A percentile compares a stretch with the other conserved stretches of the same genome.
Evolutionary conservation across 331 rosid species (phyloP).

Genomic region (Erythrophleum ivorense): DNA sequence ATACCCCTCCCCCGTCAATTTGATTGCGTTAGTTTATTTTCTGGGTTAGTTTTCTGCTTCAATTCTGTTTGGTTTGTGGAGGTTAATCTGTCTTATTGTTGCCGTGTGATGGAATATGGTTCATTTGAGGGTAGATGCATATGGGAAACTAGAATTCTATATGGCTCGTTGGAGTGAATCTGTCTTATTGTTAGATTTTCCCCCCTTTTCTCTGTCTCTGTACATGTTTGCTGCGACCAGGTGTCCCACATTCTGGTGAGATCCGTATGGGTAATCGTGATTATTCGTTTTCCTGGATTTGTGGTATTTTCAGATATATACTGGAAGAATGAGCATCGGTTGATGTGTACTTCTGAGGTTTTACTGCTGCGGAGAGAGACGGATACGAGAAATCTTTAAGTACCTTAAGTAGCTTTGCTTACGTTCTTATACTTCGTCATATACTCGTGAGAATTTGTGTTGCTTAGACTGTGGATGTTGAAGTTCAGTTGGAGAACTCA

Average conservation of each 20-base stretch:
- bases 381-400: constrained; percentile 95
- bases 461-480: not conserved
- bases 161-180: too few relatives aligned
- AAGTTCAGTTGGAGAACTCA: constrained; percentile 19
- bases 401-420: constrained; percentile 26
- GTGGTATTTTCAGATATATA: constrained; percentile 69
- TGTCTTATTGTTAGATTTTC: not conserved
- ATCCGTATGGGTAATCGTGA: constrained; percentile 14
- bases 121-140: too few relatives aligned
- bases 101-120: too few relatives aligned
- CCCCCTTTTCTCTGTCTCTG: not conserved
- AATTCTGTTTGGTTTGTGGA: too few relatives aligned
- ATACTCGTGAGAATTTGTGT: not conserved
- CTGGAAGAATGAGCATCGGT: constrained; percentile 94
- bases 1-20: too few relatives aligned
- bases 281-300: constrained; percentile 35
- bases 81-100: too few relatives aligned
- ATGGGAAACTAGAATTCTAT: too few relatives aligned
- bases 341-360: constrained; percentile 80
- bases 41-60: too few relatives aligned
- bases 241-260: constrained; percentile 14
- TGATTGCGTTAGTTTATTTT: too few relatives aligned
- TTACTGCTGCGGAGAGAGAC: constrained; percentile 96
- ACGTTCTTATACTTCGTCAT: not conserved
- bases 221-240: not conserved